Base-by-base conservation (phyloP, 225 moss, liverwort and hornwort species). In the Lunularia cruciata region DNA sequence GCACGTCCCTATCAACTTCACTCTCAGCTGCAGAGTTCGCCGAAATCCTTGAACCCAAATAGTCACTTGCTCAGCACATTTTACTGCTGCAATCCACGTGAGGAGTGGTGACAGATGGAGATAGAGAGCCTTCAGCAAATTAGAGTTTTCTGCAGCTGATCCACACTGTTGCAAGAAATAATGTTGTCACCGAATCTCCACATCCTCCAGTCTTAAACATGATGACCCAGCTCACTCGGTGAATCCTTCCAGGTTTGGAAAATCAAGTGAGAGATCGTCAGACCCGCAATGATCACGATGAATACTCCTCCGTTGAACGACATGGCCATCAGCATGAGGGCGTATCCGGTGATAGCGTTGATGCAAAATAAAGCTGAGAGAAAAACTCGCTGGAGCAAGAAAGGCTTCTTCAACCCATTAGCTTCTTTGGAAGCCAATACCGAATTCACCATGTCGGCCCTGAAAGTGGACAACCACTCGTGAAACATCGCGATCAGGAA, bases 251-350 rank as follows among this genome's bases (percentile, higher is more conserved):
- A 63, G 0, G 4, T 27, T 27, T 39, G 6, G 48, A 43, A 70
- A 27, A 66, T 3, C 57, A 76, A 47, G 52, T 66, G 43, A 0
- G 67, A 47, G 11, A 60, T 13, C 13, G 62, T 69, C 33, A 73
- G 57, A 4, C 81, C 81, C 18, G 73, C 58, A 10, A 76, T 46
- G 25, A 81, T 73, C 40, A 63, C 76, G 9, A 81, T 30, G 52
- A 77, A 73, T 19, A 77, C 65, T 12, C 81, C 81, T 11, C 32
- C 76, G 63, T 81, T 81, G 69, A 60, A 73, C 0, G 73, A 33
- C 81, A 77, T 81, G 64, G 67, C 45, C 47, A 65, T 62, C 26
- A 81, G 73, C 81, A 73, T 77, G 57, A 81, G 64, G 6, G 73
- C 26, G 58, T 81, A 81, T 22, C 81, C 73, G 22, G 69, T 52